Percentiles rank a stretch among this genome's conserved stretches.
These are phyloP conservation scores for Metroxylon sagu DNA, from an alignment of 176 grass and related monocot species.

Conservation along the genomic window DNA sequence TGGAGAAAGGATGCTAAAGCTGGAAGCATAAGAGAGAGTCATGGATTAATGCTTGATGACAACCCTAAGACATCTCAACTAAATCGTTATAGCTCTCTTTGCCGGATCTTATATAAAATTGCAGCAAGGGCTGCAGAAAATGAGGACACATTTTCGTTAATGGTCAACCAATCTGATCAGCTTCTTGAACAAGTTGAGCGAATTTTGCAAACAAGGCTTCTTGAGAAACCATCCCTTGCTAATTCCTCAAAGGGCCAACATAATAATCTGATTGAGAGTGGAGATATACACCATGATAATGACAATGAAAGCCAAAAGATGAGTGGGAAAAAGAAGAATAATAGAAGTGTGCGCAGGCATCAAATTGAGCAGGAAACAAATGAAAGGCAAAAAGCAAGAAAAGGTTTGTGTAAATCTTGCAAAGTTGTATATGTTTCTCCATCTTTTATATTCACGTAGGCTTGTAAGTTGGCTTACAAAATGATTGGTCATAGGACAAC, in stretches of 20 bases:
- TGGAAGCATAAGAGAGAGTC: slow-evolving; percentile 22
- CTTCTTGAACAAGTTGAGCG: slow-evolving; percentile 62
- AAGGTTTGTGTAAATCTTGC: slow-evolving; percentile 32
- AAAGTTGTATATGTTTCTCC: slow-evolving; percentile 5
- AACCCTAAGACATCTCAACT: slow-evolving; percentile 33
- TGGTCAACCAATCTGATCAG: slow-evolving; percentile 56
- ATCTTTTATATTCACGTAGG: background rate
- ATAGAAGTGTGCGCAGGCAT: slow-evolving; percentile 24
- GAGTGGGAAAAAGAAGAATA: slow-evolving; percentile 49
- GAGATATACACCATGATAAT: slow-evolving; percentile 27
- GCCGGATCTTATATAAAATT: slow-evolving; percentile 61
- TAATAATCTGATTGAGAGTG: slow-evolving; percentile 33
- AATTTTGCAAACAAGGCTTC: slow-evolving; percentile 35
- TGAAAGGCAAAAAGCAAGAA: slow-evolving; percentile 60
- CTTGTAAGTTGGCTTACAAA: slow-evolving; percentile 9
- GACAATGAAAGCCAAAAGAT: slow-evolving; percentile 33
- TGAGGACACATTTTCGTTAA: slow-evolving; percentile 43
- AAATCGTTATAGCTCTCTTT: slow-evolving; percentile 53
- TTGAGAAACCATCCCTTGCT: slow-evolving; percentile 41
- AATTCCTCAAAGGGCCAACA: slow-evolving; percentile 35
- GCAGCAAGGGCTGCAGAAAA: slow-evolving; percentile 81
- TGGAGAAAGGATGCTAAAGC: slow-evolving; percentile 86
- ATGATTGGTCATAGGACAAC: slow-evolving; percentile 15
- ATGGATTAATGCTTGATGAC: slow-evolving; percentile 34
- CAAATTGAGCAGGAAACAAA: slow-evolving; percentile 44